These are phyloP conservation scores for Sophora flavescens DNA, from an alignment of 306 rosid species.

Conservation along the genomic window DNA sequence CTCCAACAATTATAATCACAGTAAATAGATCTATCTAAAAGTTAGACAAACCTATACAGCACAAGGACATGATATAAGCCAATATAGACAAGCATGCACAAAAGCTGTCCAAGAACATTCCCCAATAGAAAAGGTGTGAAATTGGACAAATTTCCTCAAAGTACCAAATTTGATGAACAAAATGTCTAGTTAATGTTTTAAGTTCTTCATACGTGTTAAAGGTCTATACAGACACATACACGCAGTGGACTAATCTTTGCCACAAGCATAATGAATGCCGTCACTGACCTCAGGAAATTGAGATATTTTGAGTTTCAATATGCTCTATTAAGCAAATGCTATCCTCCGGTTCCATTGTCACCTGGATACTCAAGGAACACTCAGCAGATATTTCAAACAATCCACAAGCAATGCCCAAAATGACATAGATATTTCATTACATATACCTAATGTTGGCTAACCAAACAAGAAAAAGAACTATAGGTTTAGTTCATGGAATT, in stretches of 20 bases:
- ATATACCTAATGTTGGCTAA: not conserved
- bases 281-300: conserved; percentile 81
- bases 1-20: conserved; percentile 17
- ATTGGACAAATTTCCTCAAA: conserved; percentile 25
- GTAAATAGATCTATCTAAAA: not conserved
- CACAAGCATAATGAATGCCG: conserved; percentile 33
- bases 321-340: conserved; percentile 74
- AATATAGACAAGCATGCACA: too few relatives aligned
- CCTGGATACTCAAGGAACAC: conserved; percentile 87
- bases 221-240: conserved; percentile 7
- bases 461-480: conserved; percentile 18
- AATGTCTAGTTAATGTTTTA: conserved; percentile 22
- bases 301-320: conserved; percentile 69
- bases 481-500: not conserved
- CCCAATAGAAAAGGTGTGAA: too few relatives aligned
- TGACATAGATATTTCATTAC: conserved; percentile 5
- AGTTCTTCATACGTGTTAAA: conserved; percentile 17
- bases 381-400: conserved; percentile 53
- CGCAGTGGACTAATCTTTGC: conserved; percentile 19
- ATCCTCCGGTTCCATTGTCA: conserved; percentile 74
- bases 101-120: too few relatives aligned
- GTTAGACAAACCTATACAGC: conserved; percentile 6
- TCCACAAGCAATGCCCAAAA: conserved; percentile 25
- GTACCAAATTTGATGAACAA: conserved; percentile 28
- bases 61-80: conserved; percentile 28